Evolutionary conservation across 108 stramenopile species (phyloP).

Genomic region (Nitzschia putrida): DNA sequence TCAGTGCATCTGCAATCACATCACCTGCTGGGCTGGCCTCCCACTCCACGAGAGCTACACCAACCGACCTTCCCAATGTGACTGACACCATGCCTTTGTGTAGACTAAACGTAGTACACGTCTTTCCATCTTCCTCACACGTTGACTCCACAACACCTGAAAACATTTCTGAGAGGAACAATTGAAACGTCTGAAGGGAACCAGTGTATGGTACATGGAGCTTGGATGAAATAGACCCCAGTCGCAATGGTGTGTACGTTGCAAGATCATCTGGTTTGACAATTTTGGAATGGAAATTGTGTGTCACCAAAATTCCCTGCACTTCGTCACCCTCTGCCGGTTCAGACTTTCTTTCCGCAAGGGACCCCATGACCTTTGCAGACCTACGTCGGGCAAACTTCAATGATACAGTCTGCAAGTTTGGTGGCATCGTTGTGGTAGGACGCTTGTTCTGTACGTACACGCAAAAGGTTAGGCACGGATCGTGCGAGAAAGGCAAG

Average conservation of each 20-base stretch:
- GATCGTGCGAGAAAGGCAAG: neutral
- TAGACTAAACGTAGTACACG: constrained; percentile 54
- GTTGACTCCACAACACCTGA: constrained; percentile 57
- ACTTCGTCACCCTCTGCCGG: constrained; percentile 71
- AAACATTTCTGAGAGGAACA: constrained; percentile 87
- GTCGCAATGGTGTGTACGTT: constrained; percentile 86
- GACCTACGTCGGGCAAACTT: constrained; percentile 85
- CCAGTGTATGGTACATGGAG: constrained; percentile 89
- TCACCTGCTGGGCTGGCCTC: constrained; percentile 89
- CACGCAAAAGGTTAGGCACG: neutral
- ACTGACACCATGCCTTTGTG: constrained; percentile 73
- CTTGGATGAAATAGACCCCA: constrained; percentile 78
- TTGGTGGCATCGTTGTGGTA: constrained; percentile 88
- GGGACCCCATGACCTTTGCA: constrained; percentile 87
- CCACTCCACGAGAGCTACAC: constrained; percentile 83
- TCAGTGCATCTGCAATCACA: constrained; percentile 90
- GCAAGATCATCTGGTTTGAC: constrained; percentile 83
- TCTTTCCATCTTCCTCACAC: constrained; percentile 36
- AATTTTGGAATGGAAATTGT: constrained; percentile 83
- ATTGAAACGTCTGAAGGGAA: constrained; percentile 62
- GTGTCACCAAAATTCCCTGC: constrained; percentile 80
- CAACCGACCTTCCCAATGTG: constrained; percentile 58
- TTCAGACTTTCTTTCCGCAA: constrained; percentile 60
- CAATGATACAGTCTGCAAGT: constrained; percentile 81
- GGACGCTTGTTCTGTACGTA: constrained; percentile 66